Percentiles rank a stretch among this genome's conserved stretches.
These are phyloP conservation scores for Cupressus sempervirens DNA, from an alignment of 75 land plant species.

Conservation along the genomic window DNA sequence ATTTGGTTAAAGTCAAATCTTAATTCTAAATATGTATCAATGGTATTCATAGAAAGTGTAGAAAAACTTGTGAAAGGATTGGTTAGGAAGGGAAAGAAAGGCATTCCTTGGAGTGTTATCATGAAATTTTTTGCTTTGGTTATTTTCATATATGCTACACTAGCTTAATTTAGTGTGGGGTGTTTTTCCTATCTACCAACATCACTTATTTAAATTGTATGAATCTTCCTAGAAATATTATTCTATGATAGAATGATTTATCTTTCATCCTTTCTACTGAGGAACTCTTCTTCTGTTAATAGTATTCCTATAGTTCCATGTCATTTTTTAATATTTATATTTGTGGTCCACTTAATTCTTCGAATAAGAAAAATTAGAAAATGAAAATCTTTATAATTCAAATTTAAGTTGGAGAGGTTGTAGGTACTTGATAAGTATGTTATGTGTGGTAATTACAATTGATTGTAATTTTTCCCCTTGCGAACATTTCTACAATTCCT, in stretches of 20 bases:
- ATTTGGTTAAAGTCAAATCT: no score
- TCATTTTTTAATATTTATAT: no score
- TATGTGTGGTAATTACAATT: not conserved
- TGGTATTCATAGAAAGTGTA: no score
- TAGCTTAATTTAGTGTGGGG: not conserved
- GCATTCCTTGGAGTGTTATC: slow-evolving; percentile 23
- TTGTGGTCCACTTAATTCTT: no score
- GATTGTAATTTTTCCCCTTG: not conserved
- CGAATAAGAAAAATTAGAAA: no score
- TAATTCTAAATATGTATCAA: no score
- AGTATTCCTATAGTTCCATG: no score
- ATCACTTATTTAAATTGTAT: not conserved
- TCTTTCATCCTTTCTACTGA: no score
- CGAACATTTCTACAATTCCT: not conserved
- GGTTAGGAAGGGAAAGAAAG: slow-evolving; percentile 24
- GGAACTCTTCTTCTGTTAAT: no score
- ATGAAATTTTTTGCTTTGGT: not conserved
- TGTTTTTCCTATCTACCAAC: not conserved
- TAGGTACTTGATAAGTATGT: not conserved
- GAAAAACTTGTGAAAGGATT: slow-evolving; percentile 32
- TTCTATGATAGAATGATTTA: not conserved
- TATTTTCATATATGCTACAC: not conserved
- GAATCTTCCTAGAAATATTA: no score
- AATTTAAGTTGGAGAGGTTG: not conserved
- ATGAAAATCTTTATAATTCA: no score